Percentiles rank a stretch among this genome's conserved stretches.
These are phyloP conservation scores for Penicillium coprophilum DNA, from an alignment of 495 filamentous ascomycete species.

Conservation along the genomic window DNA sequence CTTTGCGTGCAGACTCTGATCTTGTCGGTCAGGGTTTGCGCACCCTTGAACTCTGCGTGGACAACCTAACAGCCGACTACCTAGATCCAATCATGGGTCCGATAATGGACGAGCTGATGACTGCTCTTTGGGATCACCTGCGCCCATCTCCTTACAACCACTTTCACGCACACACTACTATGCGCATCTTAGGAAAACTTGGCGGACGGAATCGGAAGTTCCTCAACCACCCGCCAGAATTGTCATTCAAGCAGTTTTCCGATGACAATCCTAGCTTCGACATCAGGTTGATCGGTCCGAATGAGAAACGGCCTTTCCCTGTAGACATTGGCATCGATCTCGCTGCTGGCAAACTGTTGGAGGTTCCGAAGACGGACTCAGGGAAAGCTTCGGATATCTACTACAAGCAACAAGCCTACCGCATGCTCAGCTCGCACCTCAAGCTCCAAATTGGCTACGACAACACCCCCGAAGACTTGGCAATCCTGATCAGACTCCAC, in stretches of 20 bases:
- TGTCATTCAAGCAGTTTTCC: conserved; percentile 78
- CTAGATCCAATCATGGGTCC: conserved; percentile 98
- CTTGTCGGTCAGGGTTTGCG: conserved; percentile 91
- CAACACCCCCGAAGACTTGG: conserved; percentile 83
- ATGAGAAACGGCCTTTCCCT: conserved; percentile 83
- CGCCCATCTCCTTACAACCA: conserved; percentile 91
- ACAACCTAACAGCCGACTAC: conserved; percentile 97
- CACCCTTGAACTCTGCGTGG: conserved; percentile 94
- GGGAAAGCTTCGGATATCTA: conserved; percentile 75
- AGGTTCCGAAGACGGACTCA: conserved; percentile 62
- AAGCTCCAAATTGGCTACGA: conserved; percentile 90
- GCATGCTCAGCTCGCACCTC: conserved; percentile 78
- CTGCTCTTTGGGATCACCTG: conserved; percentile 91
- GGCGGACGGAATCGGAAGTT: conserved; percentile 95
- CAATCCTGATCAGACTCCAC: conserved; percentile 78
- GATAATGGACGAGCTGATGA: conserved; percentile 97
- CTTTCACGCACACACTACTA: conserved; percentile 94
- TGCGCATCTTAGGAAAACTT: conserved; percentile 96
- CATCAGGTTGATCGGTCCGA: conserved; percentile 82
- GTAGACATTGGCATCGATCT: conserved; percentile 81
- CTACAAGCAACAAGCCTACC: conserved; percentile 91
- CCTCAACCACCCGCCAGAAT: conserved; percentile 78
- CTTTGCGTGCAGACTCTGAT: conserved; percentile 85
- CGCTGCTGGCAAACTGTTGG: conserved; percentile 81
- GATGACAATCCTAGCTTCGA: conserved; percentile 87